Evolutionary conservation across 306 rosid genomes (phyloP), one percentile per base, ranked within the genome.

Genomic region (Rosa lucieae): DNA sequence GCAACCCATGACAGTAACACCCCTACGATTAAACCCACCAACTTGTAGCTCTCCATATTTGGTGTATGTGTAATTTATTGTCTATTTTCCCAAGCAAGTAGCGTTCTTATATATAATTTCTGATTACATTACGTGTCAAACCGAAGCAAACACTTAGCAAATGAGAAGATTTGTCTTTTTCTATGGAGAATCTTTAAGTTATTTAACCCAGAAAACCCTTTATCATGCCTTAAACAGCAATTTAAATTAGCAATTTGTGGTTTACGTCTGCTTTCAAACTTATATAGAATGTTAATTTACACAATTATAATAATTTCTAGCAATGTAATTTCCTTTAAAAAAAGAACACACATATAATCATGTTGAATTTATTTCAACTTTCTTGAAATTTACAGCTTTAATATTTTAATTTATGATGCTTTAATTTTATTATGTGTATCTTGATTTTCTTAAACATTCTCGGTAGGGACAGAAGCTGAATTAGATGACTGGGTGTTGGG

Each of bases 41-140:
- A 43, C 63, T 51, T 74, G 43, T 68, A 72, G 65, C 56, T 42
- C 47, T 84, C 85, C 94, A 92, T 89, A 4, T 73, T 48, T 40
- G 26, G 10, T 14, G 37, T 40, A 13, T 62, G 3, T 43, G 32
- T 1, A 51, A 3, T 52, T 18, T 12, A 17, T 72, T 18, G 48
- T 43, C 39, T 32, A n/a, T 72, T 18, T 7, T 72, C 13, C 11
- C 0, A 32, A 42, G 35, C 14, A 49, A 3, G 62, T 10, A 35
- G 32, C 14, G 43, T 23, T 35, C 13, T 52, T 4, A 32, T 35
- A 72, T 72, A 52, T 72, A 51, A 32, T 32, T 32, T 17, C 21
- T 32, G 46, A n/a, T 29, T 32, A 0, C 5, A 52, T 32, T 8
- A 49, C 4, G 76, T 18, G 63, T 52, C 76, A 72, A 72, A 17